These are phyloP conservation scores for Mycena olivaceomarginata DNA, from an alignment of 768 basidiomycete genomes.

Conservation along the genomic window DNA sequence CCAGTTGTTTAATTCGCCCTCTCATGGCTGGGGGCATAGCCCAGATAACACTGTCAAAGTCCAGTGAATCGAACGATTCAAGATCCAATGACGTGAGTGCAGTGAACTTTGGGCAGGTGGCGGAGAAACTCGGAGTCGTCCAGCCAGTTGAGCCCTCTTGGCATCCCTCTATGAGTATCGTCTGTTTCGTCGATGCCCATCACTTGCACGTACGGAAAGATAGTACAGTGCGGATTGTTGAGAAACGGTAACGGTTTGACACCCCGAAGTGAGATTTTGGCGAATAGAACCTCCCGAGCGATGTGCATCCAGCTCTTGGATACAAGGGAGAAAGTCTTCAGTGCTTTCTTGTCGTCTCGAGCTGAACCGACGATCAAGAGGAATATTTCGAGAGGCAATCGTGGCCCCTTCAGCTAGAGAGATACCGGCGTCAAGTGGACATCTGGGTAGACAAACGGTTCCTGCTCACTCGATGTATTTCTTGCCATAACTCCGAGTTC, in stretches of 20 bases:
- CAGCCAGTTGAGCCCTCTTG: not conserved
- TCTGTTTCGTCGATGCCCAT: not conserved
- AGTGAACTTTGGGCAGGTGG: not conserved
- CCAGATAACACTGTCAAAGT: not conserved
- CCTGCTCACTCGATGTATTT: constrained; percentile 17
- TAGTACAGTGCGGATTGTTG: constrained; percentile 6
- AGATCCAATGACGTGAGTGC: not conserved
- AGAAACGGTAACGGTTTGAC: not conserved
- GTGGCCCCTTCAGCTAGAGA: constrained; percentile 10
- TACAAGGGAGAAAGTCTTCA: constrained; percentile 11
- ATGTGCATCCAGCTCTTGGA: constrained; percentile 13
- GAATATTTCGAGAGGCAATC: constrained; percentile 18
- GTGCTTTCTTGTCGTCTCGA: not conserved
- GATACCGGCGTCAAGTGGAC: not conserved
- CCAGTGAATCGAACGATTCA: not conserved
- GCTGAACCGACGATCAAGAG: not conserved
- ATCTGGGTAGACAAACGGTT: not conserved
- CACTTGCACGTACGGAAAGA: constrained; percentile 12
- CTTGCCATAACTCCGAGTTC: constrained; percentile 14
- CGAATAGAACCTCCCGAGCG: not conserved
- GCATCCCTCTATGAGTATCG: not conserved
- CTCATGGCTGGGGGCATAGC: not conserved
- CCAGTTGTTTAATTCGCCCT: not conserved
- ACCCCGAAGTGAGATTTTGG: not conserved
- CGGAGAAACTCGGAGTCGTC: not conserved